phyloP scores from a whole-genome alignment of 345 rosid species.

The Mangifera indica region DNA sequence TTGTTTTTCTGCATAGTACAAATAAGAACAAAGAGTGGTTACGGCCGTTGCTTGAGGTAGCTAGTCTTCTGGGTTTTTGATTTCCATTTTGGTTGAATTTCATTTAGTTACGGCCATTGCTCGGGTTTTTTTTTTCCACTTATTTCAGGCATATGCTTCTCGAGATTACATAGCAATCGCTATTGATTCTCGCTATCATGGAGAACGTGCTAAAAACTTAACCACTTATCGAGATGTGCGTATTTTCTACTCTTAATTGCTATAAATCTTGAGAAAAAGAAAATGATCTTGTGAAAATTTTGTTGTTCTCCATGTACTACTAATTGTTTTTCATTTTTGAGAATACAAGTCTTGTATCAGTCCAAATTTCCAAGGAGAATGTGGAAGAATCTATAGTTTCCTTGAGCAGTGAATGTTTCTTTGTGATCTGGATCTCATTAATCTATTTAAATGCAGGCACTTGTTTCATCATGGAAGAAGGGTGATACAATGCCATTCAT shows the following conservation, averaged over 20 bases:
- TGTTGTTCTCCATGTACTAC: background rate
- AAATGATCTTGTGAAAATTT: background rate
- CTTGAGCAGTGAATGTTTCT: background rate
- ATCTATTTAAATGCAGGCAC: constrained; percentile 57
- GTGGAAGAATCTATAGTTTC: constrained; percentile 1
- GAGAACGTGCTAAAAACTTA: constrained; percentile 64
- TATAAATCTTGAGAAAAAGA: background rate
- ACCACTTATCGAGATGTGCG: constrained; percentile 70
- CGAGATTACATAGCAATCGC: constrained; percentile 79
- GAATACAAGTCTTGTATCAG: background rate
- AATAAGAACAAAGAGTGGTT: constrained; percentile 80
- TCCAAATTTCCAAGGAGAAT: background rate
- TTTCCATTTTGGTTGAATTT: background rate
- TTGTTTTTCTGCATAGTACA: constrained; percentile 87
- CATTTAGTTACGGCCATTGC: background rate
- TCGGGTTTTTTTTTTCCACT: constrained; percentile 8
- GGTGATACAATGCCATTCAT: constrained; percentile 92
- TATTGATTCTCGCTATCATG: constrained; percentile 90
- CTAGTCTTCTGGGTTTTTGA: background rate
- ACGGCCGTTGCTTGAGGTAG: constrained; percentile 84
- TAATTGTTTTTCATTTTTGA: background rate
- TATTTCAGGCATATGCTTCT: constrained; percentile 78
- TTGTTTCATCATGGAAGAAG: constrained; percentile 77
- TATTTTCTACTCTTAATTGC: constrained; percentile 2
- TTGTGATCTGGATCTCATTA: constrained; percentile 9